Base-by-base conservation (phyloP, 1,284 basidiomycete species). In the Marasmius oreades region DNA sequence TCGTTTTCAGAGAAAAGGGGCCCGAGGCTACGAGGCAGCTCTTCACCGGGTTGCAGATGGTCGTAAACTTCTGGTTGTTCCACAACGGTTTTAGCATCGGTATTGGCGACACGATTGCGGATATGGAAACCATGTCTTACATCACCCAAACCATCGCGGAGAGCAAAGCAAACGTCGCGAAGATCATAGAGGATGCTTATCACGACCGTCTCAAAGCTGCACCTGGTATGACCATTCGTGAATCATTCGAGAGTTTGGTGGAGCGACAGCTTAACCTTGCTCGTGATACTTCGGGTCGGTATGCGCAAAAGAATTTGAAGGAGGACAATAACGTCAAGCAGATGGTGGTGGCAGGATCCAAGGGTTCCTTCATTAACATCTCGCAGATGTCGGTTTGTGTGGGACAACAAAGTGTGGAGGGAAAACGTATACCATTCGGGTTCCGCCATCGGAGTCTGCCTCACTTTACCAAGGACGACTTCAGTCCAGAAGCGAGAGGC, bases 341-440 rank as follows among this genome's bases (percentile, higher is more conserved):
- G 83, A 99, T 99, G 97, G 96, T 99, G 65, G 93, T 96, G 10
- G 95, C 97, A 12, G 96, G 97, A 44, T 97, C 97, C 26, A 99
- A 99, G 76, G 95, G 95, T 75, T 95, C 93, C 0, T 95, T 94
- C 80, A 99, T 99, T 82, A 99, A 99, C 76, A 98, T 99, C 69
- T 99, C 97, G 20, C 97, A 99, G 75, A 99, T 99, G 97, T 98
- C 95, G 8, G 95, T 97, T 58, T 96, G 95, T 80, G 97, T 99
- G 52, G 97, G 97, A 33, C 97, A 99, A 73, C 97, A 99, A 75
- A 92, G 89, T 62, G 96, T 99, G 59, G 97, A 99, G 74, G 97
- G 97, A 64, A 93, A 93, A 67, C 94, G 96, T 65, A 98, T 99
- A 67, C 95, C 95, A 0, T 99, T 98, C 70, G 96, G 97, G 18